Conservation (phyloP, 805 yeast species). For the Vanderwaltozyma tropicalis region DNA sequence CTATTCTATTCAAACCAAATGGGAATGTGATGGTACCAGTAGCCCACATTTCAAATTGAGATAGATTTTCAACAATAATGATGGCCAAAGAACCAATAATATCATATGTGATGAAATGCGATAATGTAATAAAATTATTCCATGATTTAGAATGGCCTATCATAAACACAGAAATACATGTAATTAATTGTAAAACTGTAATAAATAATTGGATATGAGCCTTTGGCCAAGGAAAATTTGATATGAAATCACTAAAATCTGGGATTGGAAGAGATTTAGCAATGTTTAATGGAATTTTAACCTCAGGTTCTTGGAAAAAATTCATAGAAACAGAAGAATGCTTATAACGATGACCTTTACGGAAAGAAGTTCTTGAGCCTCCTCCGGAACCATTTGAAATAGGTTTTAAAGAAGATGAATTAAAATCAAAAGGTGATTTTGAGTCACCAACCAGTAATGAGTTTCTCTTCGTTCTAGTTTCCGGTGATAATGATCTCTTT, state of each 20-base stretch:
- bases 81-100: slow-evolving; percentile 64
- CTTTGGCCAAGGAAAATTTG: slow-evolving; percentile 50
- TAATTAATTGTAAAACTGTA: slow-evolving; percentile 45
- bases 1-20: slow-evolving; percentile 86
- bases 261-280: slow-evolving; percentile 50
- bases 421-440: slow-evolving; percentile 21
- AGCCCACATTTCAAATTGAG: slow-evolving; percentile 91
- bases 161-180: slow-evolving; percentile 47
- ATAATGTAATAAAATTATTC: slow-evolving; percentile 59
- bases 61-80: slow-evolving; percentile 64
- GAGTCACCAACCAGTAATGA: slow-evolving; percentile 14
- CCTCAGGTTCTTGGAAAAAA: slow-evolving; percentile 86
- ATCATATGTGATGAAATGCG: slow-evolving; percentile 84
- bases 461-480: slow-evolving; percentile 9
- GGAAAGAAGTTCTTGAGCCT: slow-evolving; percentile 46
- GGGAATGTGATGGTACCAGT: slow-evolving; percentile 75
- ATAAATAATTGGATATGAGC: slow-evolving; percentile 43
- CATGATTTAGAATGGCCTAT: slow-evolving; percentile 49
- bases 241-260: slow-evolving; percentile 45
- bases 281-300: slow-evolving; percentile 60
- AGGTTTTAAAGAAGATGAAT: slow-evolving; percentile 8
- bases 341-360: slow-evolving; percentile 92
- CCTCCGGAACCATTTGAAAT: slow-evolving; percentile 12
- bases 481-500: slow-evolving; percentile 9
- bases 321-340: slow-evolving; percentile 96